Evolutionary conservation across 2,329 filamentous ascomycete species (phyloP).

Genomic region (Ambrosiella xylebori): DNA sequence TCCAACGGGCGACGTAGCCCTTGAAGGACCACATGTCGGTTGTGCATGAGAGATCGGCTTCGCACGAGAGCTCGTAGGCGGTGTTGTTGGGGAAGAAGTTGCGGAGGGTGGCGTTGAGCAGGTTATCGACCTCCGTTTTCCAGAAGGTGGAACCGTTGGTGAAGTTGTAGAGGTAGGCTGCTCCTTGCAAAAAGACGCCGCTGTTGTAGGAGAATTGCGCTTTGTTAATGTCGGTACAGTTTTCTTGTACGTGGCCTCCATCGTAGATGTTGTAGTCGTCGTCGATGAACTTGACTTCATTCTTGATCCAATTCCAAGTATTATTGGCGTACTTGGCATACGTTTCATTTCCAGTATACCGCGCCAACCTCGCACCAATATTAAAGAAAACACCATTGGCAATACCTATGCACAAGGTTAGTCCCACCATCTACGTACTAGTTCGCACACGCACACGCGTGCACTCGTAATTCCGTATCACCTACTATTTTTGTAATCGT

Average conservation of each 20-base stretch:
- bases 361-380: constrained; percentile 48
- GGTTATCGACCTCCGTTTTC: constrained; percentile 32
- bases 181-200: constrained; percentile 34
- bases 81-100: constrained; percentile 35
- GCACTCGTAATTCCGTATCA: not conserved
- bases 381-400: constrained; percentile 49
- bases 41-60: constrained; percentile 36
- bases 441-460: not conserved
- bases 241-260: constrained; percentile 30
- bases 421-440: not conserved
- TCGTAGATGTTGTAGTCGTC: constrained; percentile 42
- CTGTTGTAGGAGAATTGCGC: constrained; percentile 40
- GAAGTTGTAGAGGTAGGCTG: constrained; percentile 41
- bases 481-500: constrained; percentile 54
- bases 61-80: constrained; percentile 47
- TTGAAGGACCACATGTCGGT: constrained; percentile 49
- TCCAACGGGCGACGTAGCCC: constrained; percentile 40
- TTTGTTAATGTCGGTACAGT: constrained; percentile 36
- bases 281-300: constrained; percentile 32
- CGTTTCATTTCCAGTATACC: constrained; percentile 49
- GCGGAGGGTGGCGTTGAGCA: constrained; percentile 29
- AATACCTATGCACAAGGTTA: constrained; percentile 25
- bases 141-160: constrained; percentile 25
- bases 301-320: constrained; percentile 38
- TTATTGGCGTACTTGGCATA: constrained; percentile 43